Evolutionary conservation across 2,329 filamentous ascomycete genomes (phyloP), one percentile per base, ranked within the genome.

Genomic region (Aspergillus neotritici): DNA sequence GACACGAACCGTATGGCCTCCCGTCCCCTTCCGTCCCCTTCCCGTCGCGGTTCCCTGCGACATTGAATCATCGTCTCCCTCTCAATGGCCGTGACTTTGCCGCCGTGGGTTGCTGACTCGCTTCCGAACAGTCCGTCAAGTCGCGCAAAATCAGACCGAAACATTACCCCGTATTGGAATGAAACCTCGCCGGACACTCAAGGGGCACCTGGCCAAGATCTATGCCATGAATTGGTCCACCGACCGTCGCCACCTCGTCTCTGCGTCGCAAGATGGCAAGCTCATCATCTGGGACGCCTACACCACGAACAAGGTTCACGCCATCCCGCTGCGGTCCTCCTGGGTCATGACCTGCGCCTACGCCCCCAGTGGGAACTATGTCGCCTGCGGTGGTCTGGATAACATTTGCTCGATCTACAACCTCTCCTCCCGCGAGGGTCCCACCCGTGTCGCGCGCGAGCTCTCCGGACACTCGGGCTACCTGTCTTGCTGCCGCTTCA

Each of bases 291-390:
- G 93, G 93, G 93, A 98, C 69, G 93, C 93, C 47, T 98, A 98
- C 75, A 97, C 91, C 54, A 97, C 93, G 51, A 97, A 98, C 78
- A 98, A 98, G 71, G 93, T 98, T 50, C 93, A 98, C 71, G 93
- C 93, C 67, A 97, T 98, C 59, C 93, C 93, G 29, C 78, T 98
- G 46, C 84, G 93, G 53, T 97, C 93, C 11, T 98, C 93, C 11
- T 98, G 93, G 93, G 93, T 98, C 71, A 98, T 98, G 93, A 98
- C 93, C 54, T 98, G 93, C 79, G 93, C 93, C 64, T 98, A 98
- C 69, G 91, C 93, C 49, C 93, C 93, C 10, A 95, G 89, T 64
- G 93, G 93, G 44, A 98, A 98, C 75, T 98, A 91, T 66, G 93
- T 98, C 46, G 93, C 93, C 44, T 98, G 93, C 66, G 93, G 93